These are phyloP conservation scores for Catharanthus roseus DNA, from an alignment of 257 asterid species.

Conservation along the genomic window DNA sequence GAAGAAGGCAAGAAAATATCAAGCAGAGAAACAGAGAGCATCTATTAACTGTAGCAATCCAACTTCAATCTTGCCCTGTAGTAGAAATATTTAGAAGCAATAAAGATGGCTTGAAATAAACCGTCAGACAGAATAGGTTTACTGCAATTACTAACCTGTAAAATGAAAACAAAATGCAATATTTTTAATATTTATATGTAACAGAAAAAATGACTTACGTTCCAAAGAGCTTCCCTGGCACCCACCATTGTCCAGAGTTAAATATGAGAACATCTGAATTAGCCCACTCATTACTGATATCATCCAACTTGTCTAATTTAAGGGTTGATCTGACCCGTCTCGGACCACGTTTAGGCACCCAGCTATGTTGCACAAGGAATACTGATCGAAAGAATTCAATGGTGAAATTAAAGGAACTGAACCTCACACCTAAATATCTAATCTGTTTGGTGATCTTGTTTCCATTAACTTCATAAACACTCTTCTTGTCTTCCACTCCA, in stretches of 20 bases:
- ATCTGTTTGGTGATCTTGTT: slow-evolving; percentile 56
- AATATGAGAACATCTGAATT: slow-evolving; percentile 62
- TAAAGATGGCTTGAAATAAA: not conserved
- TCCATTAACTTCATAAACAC: slow-evolving; percentile 66
- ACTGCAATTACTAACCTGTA: not conserved
- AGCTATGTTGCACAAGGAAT: slow-evolving; percentile 64
- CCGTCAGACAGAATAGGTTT: not conserved
- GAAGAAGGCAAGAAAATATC: not conserved
- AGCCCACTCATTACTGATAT: slow-evolving; percentile 59
- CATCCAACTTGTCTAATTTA: slow-evolving; percentile 53
- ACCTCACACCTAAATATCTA: slow-evolving; percentile 58
- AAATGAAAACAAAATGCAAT: not conserved
- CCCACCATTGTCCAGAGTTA: slow-evolving; percentile 88
- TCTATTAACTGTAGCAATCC: not conserved
- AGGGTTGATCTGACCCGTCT: slow-evolving; percentile 61
- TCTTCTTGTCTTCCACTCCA: slow-evolving; percentile 55
- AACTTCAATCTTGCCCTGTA: too few species aligned
- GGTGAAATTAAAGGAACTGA: slow-evolving; percentile 61
- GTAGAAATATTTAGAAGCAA: not conserved
- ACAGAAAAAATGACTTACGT: slow-evolving; percentile 39
- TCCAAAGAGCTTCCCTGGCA: slow-evolving; percentile 64
- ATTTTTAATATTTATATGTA: not conserved
- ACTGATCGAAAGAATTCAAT: slow-evolving; percentile 69
- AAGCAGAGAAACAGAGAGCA: not conserved
- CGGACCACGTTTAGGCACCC: slow-evolving; percentile 54